Base-by-base conservation (phyloP, 202 grass and related monocot species). In the Digitaria exilis region DNA sequence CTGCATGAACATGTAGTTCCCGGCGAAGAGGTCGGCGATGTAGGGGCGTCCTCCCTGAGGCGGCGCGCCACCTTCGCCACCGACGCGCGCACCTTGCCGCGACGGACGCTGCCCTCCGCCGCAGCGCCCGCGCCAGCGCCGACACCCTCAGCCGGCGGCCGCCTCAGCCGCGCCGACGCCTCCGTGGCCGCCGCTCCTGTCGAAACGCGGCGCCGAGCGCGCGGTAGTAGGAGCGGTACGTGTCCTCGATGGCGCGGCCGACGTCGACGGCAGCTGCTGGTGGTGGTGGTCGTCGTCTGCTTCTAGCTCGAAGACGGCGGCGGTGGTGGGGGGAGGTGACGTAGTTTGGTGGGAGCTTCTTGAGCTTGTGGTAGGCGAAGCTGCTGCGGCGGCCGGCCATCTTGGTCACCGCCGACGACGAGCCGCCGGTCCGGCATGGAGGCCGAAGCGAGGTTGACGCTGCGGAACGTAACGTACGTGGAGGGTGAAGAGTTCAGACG, bases 1-100 rank as follows among this genome's bases (percentile, higher is more conserved):
- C 86, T 98, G 96, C 75, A 96, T 43, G 93, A 98, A 96, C 93
- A 96, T 86, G 75, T 98, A 96, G 87, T 96, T 98, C 31, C 96
- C 93, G 31, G 96, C 87, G 77, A 98, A 96, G 34, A 98, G 88
- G 50, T 95, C 92, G 0, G 75, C 92, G 8, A 95, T 18, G 71
- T 90, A 93, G 0, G 91, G 91, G 24, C 89, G 86, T 89, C 96
- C 69, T 98, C 96, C 87, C 44, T 77, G 55, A 98, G 87, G 85
- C 89, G 76, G 7, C 49, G 69, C 69, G 90, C 84, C 74, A 92
- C 96, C 83, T 76, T 95, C 7, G 86, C 41, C 73, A 93, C 78
- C 2, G 88, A 88, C 18, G 69, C 61, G 43, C 83, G 81, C 57
- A 97, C 75, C 11, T 50, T 73, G 12, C 44, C 71, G 6, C 75